A percentile compares a stretch with the other conserved stretches of the same genome.
Conservation (phyloP, 108 stramenopile species). For the Skeletonema costatum region DNA sequence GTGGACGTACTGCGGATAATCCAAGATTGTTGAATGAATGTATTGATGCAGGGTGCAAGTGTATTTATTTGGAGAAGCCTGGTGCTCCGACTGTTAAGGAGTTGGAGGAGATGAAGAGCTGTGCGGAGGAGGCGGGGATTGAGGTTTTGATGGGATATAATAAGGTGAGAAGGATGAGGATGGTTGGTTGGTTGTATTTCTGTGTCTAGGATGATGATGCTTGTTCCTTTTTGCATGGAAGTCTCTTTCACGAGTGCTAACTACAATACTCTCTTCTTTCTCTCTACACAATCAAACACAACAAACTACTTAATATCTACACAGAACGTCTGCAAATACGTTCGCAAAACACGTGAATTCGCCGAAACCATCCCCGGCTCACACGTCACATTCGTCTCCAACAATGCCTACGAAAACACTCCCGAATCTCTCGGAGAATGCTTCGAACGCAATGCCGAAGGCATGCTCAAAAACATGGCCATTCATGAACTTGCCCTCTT, state of each 20-base stretch:
- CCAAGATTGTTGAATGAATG: constrained; percentile 83
- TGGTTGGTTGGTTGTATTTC: neutral
- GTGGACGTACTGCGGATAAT: constrained; percentile 91
- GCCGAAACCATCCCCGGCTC: constrained; percentile 74
- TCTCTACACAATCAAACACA: neutral
- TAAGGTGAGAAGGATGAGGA: constrained; percentile 52
- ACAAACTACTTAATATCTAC: neutral
- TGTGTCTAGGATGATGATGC: too few relatives aligned
- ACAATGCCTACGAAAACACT: constrained; percentile 92
- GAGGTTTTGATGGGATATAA: constrained; percentile 92
- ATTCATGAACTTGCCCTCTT: constrained; percentile 91
- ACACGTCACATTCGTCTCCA: constrained; percentile 86
- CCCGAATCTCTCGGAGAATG: constrained; percentile 89
- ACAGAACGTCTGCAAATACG: constrained; percentile 92
- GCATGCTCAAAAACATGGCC: constrained; percentile 96
- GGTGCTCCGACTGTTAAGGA: constrained; percentile 90
- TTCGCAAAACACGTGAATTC: constrained; percentile 85
- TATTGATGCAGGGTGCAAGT: constrained; percentile 67
- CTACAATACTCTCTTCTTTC: too few relatives aligned
- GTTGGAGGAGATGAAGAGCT: constrained; percentile 69
- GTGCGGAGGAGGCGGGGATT: constrained; percentile 77
- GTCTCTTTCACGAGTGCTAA: too few relatives aligned
- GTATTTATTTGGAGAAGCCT: constrained; percentile 91
- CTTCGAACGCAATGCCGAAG: constrained; percentile 93
- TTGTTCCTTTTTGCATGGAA: too few relatives aligned